Base-by-base conservation (phyloP, 805 yeast genomes). In the Kuraishia floccosa region DNA sequence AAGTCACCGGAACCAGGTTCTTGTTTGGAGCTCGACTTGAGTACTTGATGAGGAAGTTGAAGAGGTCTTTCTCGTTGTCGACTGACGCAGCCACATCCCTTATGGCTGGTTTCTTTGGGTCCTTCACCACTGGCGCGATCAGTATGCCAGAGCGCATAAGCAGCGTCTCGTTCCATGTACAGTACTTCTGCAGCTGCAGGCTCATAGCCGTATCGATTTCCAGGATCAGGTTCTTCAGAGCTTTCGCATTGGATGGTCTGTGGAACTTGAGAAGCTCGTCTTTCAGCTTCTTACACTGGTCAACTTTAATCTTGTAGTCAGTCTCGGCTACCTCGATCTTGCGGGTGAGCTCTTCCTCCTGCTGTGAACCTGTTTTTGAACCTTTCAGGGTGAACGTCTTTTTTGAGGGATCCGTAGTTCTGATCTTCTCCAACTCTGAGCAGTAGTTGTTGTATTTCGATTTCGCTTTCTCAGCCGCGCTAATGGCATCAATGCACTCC, bases 201-300 rank as follows among this genome's bases (percentile, higher is more conserved):
- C 84, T 73, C 65, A 89, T 60, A 7, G 96, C 97, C 30, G 84
- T 74, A 53, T 91, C 97, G 48, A 84, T 67, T 53, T 89, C 96
- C 39, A 87, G 60, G 34, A 86, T 76, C 39, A 85, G 60, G 47
- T 82, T 78, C 47, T 77, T 81, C 37, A 91, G 63, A 39, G 73
- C 76, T 36, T 72, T 68, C 5, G 84, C 74, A 24, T 72, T 69
- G 35, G 69, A 74, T 6, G 97, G 98, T 42, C 98, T 70, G 47
- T 79, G 80, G 15, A 69, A 64, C 44, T 68, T 65, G 35, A 84
- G 56, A 32, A 86, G 72, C 35, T 79, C 87, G 40, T 73, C 77
- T 51, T 91, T 79, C 41, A 75, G 52, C 27, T 80, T 72, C 41
- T 80, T 77, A 19, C 91, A 81, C 2, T 72, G 57, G 25, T 76